phyloP scores from a whole-genome alignment of 305 asterid genomes.

The Coffea humblotiana region DNA sequence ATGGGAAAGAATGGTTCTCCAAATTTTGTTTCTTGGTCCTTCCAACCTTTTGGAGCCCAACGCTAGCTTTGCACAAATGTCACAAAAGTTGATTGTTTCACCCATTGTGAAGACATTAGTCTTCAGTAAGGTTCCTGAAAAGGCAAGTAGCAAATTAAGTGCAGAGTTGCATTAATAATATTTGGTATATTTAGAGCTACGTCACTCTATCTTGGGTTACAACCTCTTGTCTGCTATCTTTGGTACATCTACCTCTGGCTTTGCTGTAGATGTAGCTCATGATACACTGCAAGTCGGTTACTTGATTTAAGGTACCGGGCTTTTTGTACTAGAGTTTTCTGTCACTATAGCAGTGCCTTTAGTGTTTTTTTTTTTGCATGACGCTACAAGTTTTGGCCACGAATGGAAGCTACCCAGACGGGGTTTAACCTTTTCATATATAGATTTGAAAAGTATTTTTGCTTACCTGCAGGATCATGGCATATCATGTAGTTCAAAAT shows the following conservation, averaged over 20 bases:
- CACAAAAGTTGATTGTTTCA: conserved; percentile 89
- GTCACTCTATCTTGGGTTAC: background rate
- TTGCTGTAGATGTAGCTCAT: no score
- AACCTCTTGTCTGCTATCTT: background rate
- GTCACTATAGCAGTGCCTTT: background rate
- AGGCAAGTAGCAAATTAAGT: conserved; percentile 44
- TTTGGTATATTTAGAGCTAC: background rate
- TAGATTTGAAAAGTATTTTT: background rate
- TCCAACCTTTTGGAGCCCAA: conserved; percentile 93
- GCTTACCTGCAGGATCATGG: background rate
- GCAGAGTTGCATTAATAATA: background rate
- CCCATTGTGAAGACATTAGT: conserved; percentile 92
- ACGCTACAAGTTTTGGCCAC: background rate
- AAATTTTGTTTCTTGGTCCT: conserved; percentile 96
- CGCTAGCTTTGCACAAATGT: conserved; percentile 90
- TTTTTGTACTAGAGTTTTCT: no score
- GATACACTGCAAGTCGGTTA: no score
- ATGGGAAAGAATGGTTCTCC: conserved; percentile 99
- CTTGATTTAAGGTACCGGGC: background rate
- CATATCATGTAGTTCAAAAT: background rate
- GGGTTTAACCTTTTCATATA: background rate
- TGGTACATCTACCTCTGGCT: background rate
- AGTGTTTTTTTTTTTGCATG: background rate
- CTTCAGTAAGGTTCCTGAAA: conserved; percentile 95
- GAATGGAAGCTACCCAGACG: background rate